Percentiles rank a stretch among this genome's conserved stretches.
Evolutionary conservation across 2,329 filamentous ascomycete genomes (phyloP).

Genomic region (Beauveria rudraprayagi): DNA sequence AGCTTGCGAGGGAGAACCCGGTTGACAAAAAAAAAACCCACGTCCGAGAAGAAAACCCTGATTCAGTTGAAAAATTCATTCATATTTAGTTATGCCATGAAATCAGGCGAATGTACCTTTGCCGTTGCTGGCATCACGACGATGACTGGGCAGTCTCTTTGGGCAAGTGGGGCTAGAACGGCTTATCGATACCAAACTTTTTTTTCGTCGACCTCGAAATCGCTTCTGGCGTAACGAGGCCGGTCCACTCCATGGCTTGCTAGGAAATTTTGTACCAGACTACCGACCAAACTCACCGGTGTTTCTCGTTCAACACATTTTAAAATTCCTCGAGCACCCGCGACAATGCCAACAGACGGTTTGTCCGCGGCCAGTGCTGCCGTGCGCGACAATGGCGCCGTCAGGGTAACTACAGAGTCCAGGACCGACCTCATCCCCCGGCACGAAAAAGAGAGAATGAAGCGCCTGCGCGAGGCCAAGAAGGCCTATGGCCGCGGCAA

Average conservation of each 20-base stretch:
- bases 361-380: conserved; percentile 22
- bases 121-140: too few relatives aligned
- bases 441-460: conserved; percentile 41
- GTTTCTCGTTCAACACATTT: background rate
- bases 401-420: conserved; percentile 37
- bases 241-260: background rate
- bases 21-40: too few relatives aligned
- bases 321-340: background rate
- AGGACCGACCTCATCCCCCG: conserved; percentile 45
- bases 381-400: conserved; percentile 44
- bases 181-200: conserved; percentile 10
- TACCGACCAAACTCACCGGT: background rate
- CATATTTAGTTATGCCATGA: too few relatives aligned
- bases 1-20: background rate
- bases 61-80: too few relatives aligned
- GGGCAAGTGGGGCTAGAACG: background rate
- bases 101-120: too few relatives aligned
- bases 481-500: conserved; percentile 78
- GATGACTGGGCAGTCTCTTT: background rate
- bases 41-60: background rate
- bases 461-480: conserved; percentile 54
- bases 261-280: background rate
- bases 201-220: background rate
- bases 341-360: background rate
- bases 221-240: background rate